Conservation (phyloP, 176 grass and related monocot genomes). For the Puya raimondii region DNA sequence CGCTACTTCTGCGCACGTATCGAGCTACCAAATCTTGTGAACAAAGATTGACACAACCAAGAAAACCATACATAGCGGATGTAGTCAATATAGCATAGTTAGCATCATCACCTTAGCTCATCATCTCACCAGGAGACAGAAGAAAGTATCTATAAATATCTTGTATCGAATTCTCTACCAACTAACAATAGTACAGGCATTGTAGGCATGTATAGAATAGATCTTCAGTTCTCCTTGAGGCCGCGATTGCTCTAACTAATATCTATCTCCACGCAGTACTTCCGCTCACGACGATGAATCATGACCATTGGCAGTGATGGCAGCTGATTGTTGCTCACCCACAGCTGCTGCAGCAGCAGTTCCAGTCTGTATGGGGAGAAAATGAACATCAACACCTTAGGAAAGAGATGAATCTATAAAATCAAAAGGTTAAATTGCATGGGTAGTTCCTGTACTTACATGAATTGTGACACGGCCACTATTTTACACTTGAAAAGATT, state of each 20-base stretch:
- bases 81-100: too few species aligned
- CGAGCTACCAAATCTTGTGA: too few species aligned
- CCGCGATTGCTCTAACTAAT: not conserved
- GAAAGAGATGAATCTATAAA: not conserved
- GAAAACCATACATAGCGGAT: too few species aligned
- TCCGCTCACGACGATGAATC: conserved; percentile 16
- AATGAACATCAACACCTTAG: not conserved
- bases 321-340: conserved; percentile 21
- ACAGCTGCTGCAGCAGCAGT: conserved; percentile 5
- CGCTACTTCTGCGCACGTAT: too few species aligned
- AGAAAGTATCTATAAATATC: too few species aligned
- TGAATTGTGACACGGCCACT: not conserved
- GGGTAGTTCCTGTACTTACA: not conserved
- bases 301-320: conserved; percentile 30
- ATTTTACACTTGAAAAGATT: too few species aligned
- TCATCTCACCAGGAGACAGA: too few species aligned
- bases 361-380: conserved; percentile 29
- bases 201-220: too few species aligned
- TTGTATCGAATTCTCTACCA: too few species aligned
- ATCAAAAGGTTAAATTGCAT: not conserved
- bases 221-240: not conserved
- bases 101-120: too few species aligned
- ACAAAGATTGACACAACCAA: too few species aligned
- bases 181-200: too few species aligned
- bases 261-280: not conserved